phyloP scores from a whole-genome alignment of 352 stramenopile genomes.

The Pythium rishiriense region DNA sequence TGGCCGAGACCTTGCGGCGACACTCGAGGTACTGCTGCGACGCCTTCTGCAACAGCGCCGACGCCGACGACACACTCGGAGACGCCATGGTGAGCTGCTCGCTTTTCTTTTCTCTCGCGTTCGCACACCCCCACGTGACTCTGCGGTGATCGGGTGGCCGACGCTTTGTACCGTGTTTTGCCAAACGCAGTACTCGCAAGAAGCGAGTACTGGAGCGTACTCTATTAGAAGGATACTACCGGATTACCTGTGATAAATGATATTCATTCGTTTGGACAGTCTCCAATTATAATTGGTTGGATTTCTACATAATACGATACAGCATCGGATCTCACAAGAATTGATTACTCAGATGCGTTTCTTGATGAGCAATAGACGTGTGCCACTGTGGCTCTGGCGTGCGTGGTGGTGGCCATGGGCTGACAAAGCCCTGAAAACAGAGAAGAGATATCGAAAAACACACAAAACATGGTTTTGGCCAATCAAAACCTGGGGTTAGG shows the following conservation, averaged over 20 bases:
- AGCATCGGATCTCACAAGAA: not conserved
- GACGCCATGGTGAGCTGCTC: conserved; percentile 44
- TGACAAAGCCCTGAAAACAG: too few relatives aligned
- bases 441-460: too few relatives aligned
- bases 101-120: conserved; percentile 10
- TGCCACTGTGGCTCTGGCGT: conserved; percentile 20
- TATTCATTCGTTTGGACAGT: not conserved
- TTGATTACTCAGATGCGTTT: not conserved
- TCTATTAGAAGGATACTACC: conserved; percentile 8
- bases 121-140: not conserved
- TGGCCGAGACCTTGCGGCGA: conserved; percentile 72
- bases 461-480: too few relatives aligned
- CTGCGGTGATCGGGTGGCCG: conserved; percentile 25
- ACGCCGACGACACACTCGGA: conserved; percentile 44
- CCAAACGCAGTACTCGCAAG: not conserved
- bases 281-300: not conserved
- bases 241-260: not conserved
- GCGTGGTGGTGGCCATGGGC: not conserved
- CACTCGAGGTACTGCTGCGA: conserved; percentile 85
- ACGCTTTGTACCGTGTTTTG: conserved; percentile 24
- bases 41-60: conserved; percentile 71
- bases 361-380: conserved; percentile 11
- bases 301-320: not conserved
- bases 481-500: too few relatives aligned
- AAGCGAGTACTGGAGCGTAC: not conserved